A percentile compares a stretch with the other conserved stretches of the same genome.
These are phyloP conservation scores for Rutstroemia sp. DNA, from an alignment of 2,329 filamentous ascomycete species.

Conservation along the genomic window DNA sequence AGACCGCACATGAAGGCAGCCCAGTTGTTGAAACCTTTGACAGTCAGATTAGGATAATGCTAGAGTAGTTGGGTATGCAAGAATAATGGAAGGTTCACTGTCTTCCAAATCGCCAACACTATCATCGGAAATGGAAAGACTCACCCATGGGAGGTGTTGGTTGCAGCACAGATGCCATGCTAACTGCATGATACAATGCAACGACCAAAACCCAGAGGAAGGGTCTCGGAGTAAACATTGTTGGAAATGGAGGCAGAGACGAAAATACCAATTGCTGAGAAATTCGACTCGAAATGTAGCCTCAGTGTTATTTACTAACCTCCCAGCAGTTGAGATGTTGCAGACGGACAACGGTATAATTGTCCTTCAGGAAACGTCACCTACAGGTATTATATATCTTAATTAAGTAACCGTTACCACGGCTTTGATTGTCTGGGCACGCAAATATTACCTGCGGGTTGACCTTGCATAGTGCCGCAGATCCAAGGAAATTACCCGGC, in stretches of 20 bases:
- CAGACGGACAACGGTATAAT: too few relatives aligned
- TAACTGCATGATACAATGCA: conserved; percentile 5
- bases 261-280: too few relatives aligned
- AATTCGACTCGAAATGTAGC: too few relatives aligned
- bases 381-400: too few relatives aligned
- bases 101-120: not conserved
- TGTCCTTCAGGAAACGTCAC: too few relatives aligned
- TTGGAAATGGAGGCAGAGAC: too few relatives aligned
- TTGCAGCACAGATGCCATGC: conserved; percentile 21
- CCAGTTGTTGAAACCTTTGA: conserved; percentile 41
- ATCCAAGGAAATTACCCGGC: not conserved
- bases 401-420: not conserved
- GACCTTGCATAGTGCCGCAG: not conserved
- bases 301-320: too few relatives aligned
- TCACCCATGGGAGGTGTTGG: conserved; percentile 39
- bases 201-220: not conserved
- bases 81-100: too few relatives aligned
- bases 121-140: not conserved
- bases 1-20: conserved; percentile 40
- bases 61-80: too few relatives aligned
- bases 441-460: not conserved
- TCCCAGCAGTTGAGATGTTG: too few relatives aligned
- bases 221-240: not conserved
- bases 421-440: not conserved
- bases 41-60: not conserved